These are phyloP conservation scores for Colletotrichum liaoningense DNA, from an alignment of 2,329 filamentous ascomycete species.

Conservation along the genomic window DNA sequence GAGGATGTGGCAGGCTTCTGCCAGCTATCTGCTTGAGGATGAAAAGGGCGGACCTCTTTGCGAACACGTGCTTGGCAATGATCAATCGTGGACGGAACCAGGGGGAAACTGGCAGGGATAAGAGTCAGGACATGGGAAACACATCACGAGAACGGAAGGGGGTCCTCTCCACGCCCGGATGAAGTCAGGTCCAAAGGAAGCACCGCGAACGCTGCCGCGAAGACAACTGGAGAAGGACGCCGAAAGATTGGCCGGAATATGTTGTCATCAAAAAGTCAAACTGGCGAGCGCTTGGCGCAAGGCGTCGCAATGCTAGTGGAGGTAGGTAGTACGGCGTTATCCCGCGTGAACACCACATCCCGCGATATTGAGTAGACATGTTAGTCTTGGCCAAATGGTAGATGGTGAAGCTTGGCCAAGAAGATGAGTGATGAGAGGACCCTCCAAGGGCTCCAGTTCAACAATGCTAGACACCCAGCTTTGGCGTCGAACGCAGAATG, in stretches of 20 bases:
- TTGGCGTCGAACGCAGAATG: too few relatives aligned
- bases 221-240: not conserved
- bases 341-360: not conserved
- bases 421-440: not conserved
- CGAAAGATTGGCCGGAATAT: conserved; percentile 4
- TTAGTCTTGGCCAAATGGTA: not conserved
- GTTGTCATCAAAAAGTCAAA: conserved; percentile 19
- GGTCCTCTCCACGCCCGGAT: not conserved
- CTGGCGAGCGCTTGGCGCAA: conserved; percentile 25
- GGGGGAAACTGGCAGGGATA: not conserved
- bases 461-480: too few relatives aligned
- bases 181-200: not conserved
- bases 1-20: not conserved
- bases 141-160: conserved; percentile 17
- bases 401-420: not conserved
- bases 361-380: not conserved
- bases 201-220: not conserved
- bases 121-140: conserved; percentile 19
- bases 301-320: conserved; percentile 1
- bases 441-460: not conserved
- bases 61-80: conserved; percentile 19
- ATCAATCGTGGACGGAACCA: conserved; percentile 16
- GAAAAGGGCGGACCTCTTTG: conserved; percentile 1
- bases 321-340: not conserved
- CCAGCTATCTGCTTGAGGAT: not conserved